These are phyloP conservation scores for Ceratocystis diversiconidia DNA, from an alignment of 2,329 filamentous ascomycete genomes.

Conservation along the genomic window DNA sequence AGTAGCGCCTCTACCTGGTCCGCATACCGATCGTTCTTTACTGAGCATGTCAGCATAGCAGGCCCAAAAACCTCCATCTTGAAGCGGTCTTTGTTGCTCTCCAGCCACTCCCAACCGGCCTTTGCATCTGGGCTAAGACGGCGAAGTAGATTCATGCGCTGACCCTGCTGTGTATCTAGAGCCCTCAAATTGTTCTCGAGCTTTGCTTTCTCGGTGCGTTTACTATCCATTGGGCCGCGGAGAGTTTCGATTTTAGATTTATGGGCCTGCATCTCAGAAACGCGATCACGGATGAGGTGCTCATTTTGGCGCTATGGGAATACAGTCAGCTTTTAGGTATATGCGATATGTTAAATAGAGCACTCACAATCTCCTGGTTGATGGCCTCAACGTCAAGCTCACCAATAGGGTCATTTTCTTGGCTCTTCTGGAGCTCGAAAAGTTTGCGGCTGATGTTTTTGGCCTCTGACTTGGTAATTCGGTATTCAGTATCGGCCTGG, in stretches of 20 bases:
- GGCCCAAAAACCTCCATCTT: slow-evolving; percentile 68
- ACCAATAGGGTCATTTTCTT: slow-evolving; percentile 45
- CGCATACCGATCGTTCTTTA: slow-evolving; percentile 56
- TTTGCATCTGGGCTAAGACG: slow-evolving; percentile 48
- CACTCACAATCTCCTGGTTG: slow-evolving; percentile 57
- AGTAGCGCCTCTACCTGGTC: slow-evolving; percentile 41
- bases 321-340: slow-evolving; percentile 28
- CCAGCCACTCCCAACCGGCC: slow-evolving; percentile 68
- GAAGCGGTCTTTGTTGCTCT: slow-evolving; percentile 54
- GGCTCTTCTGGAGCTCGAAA: slow-evolving; percentile 33
- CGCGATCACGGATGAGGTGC: slow-evolving; percentile 38
- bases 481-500: slow-evolving; percentile 24
- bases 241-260: not conserved
- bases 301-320: slow-evolving; percentile 25
- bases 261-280: not conserved
- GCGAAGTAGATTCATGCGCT: slow-evolving; percentile 53
- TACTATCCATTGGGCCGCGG: not conserved
- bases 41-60: slow-evolving; percentile 62
- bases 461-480: slow-evolving; percentile 15
- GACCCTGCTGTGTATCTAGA: slow-evolving; percentile 61
- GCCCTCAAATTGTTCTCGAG: slow-evolving; percentile 37
- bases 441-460: slow-evolving; percentile 22
- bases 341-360: not conserved
- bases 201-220: slow-evolving; percentile 20
- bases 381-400: slow-evolving; percentile 56